phyloP scores from a whole-genome alignment of 192 early-diverging fungal genomes.

The Gryganskiella cystojenkinii region DNA sequence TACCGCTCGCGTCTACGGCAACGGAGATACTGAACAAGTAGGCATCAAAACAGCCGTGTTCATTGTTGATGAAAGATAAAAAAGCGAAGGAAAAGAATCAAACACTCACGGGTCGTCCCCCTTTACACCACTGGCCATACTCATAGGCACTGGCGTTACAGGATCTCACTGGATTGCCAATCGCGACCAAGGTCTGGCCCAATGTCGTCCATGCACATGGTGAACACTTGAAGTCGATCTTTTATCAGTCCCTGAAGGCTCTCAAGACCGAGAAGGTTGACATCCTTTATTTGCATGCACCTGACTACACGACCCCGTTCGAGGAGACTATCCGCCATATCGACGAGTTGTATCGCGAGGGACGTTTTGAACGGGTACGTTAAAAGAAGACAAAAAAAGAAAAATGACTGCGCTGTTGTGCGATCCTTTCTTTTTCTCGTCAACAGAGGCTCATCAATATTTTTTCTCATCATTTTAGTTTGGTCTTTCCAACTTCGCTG shows the following conservation, averaged over 20 bases:
- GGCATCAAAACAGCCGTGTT: not conserved
- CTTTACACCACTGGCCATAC: too few species aligned
- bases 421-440: too few species aligned
- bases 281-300: conserved; percentile 73
- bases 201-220: conserved; percentile 51
- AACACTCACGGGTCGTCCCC: not conserved
- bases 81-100: not conserved
- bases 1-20: conserved; percentile 58
- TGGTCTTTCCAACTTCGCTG: conserved; percentile 51
- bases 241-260: conserved; percentile 57
- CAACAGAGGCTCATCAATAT: not conserved
- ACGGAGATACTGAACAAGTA: conserved; percentile 58
- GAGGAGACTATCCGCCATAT: conserved; percentile 65
- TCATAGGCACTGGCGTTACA: conserved; percentile 15
- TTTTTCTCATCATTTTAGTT: conserved; percentile 35
- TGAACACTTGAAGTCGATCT: conserved; percentile 37
- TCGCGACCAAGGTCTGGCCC: conserved; percentile 70
- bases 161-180: conserved; percentile 44
- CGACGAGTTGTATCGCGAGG: conserved; percentile 68
- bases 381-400: conserved; percentile 13
- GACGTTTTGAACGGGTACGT: conserved; percentile 57
- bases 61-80: not conserved
- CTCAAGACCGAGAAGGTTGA: conserved; percentile 63
- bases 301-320: conserved; percentile 65
- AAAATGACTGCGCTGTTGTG: not conserved